Percentiles rank a stretch among this genome's conserved stretches.
Evolutionary conservation across 495 filamentous ascomycete genomes (phyloP).

Genomic region (Talaromyces stipitatus): DNA sequence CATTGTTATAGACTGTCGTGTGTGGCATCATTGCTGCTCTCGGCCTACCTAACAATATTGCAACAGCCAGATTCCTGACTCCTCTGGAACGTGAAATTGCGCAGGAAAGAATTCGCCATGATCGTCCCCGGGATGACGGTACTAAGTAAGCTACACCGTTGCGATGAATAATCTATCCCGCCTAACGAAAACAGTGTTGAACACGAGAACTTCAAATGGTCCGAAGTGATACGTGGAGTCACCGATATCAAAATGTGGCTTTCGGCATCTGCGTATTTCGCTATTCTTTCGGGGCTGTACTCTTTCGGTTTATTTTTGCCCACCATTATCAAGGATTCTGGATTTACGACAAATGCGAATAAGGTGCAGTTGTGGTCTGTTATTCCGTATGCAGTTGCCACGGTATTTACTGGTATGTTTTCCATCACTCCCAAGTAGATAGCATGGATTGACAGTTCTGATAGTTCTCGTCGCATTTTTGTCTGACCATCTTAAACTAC

Average conservation of each 20-base stretch:
- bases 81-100: conserved; percentile 41
- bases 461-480: conserved; percentile 36
- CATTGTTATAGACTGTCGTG: conserved; percentile 36
- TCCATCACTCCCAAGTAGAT: conserved; percentile 44
- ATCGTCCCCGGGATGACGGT: conserved; percentile 22
- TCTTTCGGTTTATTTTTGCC: conserved; percentile 52
- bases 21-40: conserved; percentile 45
- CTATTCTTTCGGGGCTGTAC: conserved; percentile 35
- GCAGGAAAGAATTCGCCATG: conserved; percentile 27
- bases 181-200: conserved; percentile 11
- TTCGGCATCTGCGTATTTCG: conserved; percentile 36
- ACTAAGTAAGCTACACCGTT: conserved; percentile 16
- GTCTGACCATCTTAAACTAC: conserved; percentile 35
- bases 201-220: conserved; percentile 31
- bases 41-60: conserved; percentile 46
- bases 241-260: conserved; percentile 31
- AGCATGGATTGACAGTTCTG: neutral
- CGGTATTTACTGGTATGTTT: conserved; percentile 63
- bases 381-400: conserved; percentile 77
- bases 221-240: conserved; percentile 32
- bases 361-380: conserved; percentile 76
- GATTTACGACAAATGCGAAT: conserved; percentile 54
- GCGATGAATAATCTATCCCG: neutral
- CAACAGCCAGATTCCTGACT: conserved; percentile 42
- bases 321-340: conserved; percentile 64